phyloP scores from a whole-genome alignment of 139 green algal species.

The Tetradesmus obliquus region DNA sequence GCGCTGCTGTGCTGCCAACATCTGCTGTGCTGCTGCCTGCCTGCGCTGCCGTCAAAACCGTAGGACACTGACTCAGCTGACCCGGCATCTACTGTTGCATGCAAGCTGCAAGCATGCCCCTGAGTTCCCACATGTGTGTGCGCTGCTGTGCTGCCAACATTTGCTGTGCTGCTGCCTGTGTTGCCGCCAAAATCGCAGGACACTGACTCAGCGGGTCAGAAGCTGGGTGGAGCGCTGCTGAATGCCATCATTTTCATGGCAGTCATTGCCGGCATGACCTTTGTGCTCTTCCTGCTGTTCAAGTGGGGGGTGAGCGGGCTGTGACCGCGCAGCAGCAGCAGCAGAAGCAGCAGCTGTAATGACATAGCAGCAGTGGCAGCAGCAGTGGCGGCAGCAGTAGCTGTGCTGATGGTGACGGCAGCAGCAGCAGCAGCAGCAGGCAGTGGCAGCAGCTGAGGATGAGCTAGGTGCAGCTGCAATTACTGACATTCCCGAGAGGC shows the following conservation, averaged over 20 bases:
- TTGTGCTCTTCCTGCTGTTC: constrained; percentile 92
- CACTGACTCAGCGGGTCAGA: constrained; percentile 77
- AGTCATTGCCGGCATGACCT: constrained; percentile 90
- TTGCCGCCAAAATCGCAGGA: no score
- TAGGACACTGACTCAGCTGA: no score
- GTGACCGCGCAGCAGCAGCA: not conserved
- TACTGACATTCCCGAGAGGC: not conserved
- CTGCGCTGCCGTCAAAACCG: no score
- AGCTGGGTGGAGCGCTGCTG: constrained; percentile 87
- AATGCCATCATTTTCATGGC: constrained; percentile 95
- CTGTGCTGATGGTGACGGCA: not conserved
- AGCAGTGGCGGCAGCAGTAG: not conserved
- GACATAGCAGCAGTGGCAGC: not conserved
- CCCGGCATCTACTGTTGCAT: no score
- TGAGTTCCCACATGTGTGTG: no score
- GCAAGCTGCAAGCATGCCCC: no score
- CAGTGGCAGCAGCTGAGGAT: not conserved
- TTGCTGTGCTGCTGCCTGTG: not conserved
- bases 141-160: not conserved
- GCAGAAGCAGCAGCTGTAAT: not conserved
- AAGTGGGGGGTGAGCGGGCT: constrained; percentile 83
- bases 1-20: no score
- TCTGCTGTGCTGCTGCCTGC: no score
- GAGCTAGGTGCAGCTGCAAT: not conserved
- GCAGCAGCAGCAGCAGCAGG: not conserved